Evolutionary conservation across 768 basidiomycete species (phyloP).

Genomic region (Leucocoprinus leucothites): DNA sequence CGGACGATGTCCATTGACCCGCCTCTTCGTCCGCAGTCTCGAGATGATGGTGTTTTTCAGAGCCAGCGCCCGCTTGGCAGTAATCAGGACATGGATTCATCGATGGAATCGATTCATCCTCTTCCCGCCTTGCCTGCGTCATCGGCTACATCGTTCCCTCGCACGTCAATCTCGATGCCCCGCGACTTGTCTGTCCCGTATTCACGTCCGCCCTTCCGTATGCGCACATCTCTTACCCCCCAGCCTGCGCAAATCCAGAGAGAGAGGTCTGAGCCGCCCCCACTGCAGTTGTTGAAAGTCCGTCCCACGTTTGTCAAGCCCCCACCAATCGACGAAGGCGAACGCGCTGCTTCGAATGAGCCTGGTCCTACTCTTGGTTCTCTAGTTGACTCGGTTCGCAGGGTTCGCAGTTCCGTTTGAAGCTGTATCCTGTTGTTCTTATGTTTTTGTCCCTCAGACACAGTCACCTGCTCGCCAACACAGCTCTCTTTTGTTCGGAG

Average conservation of each 20-base stretch:
- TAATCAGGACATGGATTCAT: conserved; percentile 37
- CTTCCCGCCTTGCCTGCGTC: not conserved
- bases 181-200: conserved; percentile 48
- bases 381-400: conserved; percentile 54
- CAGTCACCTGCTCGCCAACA: conserved; percentile 51
- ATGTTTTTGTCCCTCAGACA: conserved; percentile 28
- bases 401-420: conserved; percentile 35
- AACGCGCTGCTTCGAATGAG: conserved; percentile 11
- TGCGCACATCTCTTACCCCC: conserved; percentile 71
- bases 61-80: conserved; percentile 12
- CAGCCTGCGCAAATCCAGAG: conserved; percentile 40
- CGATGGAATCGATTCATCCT: conserved; percentile 27
- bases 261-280: conserved; percentile 66
- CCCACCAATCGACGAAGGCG: conserved; percentile 34
- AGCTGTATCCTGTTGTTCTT: conserved; percentile 7
- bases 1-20: conserved; percentile 80
- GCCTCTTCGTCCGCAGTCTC: conserved; percentile 25
- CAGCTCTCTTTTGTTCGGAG: conserved; percentile 47
- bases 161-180: conserved; percentile 21
- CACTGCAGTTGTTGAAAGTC: conserved; percentile 54
- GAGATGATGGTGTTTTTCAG: not conserved
- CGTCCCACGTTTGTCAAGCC: conserved; percentile 72
- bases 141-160: not conserved
- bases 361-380: conserved; percentile 53
- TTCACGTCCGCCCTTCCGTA: conserved; percentile 50